Conservation (phyloP, 371 early-diverging fungal species). For the Mucor ambiguus region DNA sequence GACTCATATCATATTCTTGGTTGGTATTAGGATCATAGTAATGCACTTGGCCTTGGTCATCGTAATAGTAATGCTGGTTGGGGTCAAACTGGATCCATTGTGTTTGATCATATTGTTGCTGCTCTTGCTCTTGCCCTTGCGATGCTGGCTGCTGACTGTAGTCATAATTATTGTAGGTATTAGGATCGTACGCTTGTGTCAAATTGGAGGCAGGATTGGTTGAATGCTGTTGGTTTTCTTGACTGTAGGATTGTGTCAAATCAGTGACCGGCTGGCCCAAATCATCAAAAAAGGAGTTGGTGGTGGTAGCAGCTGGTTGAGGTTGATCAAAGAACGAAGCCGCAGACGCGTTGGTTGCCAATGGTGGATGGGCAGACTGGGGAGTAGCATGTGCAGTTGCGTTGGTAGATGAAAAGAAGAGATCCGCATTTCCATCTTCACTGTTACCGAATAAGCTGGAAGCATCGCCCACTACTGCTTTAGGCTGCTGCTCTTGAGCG, state of each 20-base stretch:
- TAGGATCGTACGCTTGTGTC: constrained; percentile 24
- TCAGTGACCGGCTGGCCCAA: not conserved
- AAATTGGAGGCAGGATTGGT: constrained; percentile 3
- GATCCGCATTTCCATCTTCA: constrained; percentile 10
- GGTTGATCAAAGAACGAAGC: constrained; percentile 27
- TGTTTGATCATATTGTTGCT: constrained; percentile 12
- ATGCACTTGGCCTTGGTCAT: constrained; percentile 37
- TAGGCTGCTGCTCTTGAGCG: not conserved
- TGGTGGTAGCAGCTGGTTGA: not conserved
- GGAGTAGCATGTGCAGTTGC: not conserved
- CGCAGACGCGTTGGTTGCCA: constrained; percentile 19
- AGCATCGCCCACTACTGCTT: constrained; percentile 27
- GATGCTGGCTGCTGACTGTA: constrained; percentile 4
- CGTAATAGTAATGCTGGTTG: constrained; percentile 44
- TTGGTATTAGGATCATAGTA: constrained; percentile 47
- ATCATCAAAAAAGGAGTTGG: constrained; percentile 17
- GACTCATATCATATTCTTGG: constrained; percentile 37
- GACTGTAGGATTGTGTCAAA: constrained; percentile 8
- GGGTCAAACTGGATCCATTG: constrained; percentile 34
- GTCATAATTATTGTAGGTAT: not conserved
- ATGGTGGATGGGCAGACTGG: not conserved
- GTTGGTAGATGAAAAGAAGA: constrained; percentile 16
- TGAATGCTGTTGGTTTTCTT: constrained; percentile 8
- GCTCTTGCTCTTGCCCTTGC: not conserved
- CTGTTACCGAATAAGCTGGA: constrained; percentile 32